Percentiles rank a stretch among this genome's conserved stretches.
phyloP scores from a whole-genome alignment of 169 alveolate species.

The Eimeria brunetti region DNA sequence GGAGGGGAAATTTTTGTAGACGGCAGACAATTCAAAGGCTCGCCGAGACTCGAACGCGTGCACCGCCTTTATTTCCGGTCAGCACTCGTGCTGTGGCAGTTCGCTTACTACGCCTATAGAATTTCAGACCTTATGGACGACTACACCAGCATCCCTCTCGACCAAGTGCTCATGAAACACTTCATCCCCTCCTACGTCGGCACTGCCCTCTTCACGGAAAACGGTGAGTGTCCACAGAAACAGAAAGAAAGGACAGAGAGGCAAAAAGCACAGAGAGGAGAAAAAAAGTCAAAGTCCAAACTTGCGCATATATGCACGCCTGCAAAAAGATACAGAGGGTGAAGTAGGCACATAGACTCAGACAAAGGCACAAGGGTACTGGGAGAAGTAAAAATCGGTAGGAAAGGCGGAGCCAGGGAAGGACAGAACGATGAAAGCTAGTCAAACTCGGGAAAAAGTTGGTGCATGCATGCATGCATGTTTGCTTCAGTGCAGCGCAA shows the following conservation, averaged over 20 bases:
- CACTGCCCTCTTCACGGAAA: conserved; percentile 13
- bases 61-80: conserved; percentile 30
- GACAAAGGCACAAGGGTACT: not conserved
- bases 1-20: conserved; percentile 23
- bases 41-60: not conserved
- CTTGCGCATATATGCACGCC: not conserved
- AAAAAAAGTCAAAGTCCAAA: not conserved
- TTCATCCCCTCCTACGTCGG: conserved; percentile 41
- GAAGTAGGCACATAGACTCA: not conserved
- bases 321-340: not conserved
- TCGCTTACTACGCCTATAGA: conserved; percentile 27
- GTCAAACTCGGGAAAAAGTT: not conserved
- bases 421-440: not conserved
- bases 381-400: not conserved
- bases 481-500: not conserved
- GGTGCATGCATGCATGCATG: not conserved
- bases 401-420: not conserved
- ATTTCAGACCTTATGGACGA: conserved; percentile 9
- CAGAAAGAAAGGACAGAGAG: not conserved
- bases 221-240: not conserved
- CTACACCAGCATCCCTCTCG: conserved; percentile 1
- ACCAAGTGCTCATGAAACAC: conserved; percentile 28
- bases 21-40: conserved; percentile 27
- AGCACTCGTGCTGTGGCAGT: conserved; percentile 34
- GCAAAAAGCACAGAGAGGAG: not conserved